Percentiles rank a stretch among this genome's conserved stretches.
phyloP scores from a whole-genome alignment of 2,329 filamentous ascomycete species.

The Tolypocladium amazonense region DNA sequence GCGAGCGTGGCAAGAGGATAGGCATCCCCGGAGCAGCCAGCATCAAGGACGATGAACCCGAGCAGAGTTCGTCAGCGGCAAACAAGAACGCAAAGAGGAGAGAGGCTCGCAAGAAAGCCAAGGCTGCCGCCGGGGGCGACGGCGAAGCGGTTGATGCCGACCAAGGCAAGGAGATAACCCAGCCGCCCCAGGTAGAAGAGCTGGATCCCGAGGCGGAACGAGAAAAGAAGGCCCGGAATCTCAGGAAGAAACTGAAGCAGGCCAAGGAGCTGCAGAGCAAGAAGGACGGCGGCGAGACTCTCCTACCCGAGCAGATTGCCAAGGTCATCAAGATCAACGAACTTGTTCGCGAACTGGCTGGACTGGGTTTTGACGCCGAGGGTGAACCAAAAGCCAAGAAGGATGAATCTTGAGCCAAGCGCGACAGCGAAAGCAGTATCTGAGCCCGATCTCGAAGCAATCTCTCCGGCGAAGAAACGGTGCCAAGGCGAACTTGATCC shows the following conservation, averaged over 20 bases:
- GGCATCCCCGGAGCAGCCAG: slow-evolving; percentile 63
- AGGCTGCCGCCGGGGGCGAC: slow-evolving; percentile 45
- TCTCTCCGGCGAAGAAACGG: neutral
- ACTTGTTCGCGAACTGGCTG: slow-evolving; percentile 76
- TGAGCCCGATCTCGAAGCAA: neutral
- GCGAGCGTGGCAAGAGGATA: slow-evolving; percentile 55
- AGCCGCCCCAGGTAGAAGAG: slow-evolving; percentile 25
- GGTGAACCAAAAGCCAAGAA: slow-evolving; percentile 43
- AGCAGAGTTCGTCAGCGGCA: slow-evolving; percentile 38
- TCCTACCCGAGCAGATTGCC: slow-evolving; percentile 89
- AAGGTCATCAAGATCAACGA: slow-evolving; percentile 98
- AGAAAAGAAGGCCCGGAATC: slow-evolving; percentile 84
- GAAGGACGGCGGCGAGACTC: slow-evolving; percentile 72
- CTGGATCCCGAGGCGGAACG: slow-evolving; percentile 64
- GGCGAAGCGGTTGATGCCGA: slow-evolving; percentile 32
- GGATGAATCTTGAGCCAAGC: slow-evolving; percentile 2
- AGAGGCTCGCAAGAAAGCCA: slow-evolving; percentile 45
- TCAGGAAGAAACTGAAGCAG: slow-evolving; percentile 92
- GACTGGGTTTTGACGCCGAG: slow-evolving; percentile 72
- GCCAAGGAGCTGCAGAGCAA: slow-evolving; percentile 83
- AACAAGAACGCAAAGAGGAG: slow-evolving; percentile 81
- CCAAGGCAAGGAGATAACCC: slow-evolving; percentile 13
- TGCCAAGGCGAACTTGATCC: neutral
- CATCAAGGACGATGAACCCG: slow-evolving; percentile 36
- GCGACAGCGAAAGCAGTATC: neutral